Percentiles rank a stretch among this genome's conserved stretches.
These are phyloP conservation scores for Sclerospora graminicola DNA, from an alignment of 352 stramenopile species.

Conservation along the genomic window DNA sequence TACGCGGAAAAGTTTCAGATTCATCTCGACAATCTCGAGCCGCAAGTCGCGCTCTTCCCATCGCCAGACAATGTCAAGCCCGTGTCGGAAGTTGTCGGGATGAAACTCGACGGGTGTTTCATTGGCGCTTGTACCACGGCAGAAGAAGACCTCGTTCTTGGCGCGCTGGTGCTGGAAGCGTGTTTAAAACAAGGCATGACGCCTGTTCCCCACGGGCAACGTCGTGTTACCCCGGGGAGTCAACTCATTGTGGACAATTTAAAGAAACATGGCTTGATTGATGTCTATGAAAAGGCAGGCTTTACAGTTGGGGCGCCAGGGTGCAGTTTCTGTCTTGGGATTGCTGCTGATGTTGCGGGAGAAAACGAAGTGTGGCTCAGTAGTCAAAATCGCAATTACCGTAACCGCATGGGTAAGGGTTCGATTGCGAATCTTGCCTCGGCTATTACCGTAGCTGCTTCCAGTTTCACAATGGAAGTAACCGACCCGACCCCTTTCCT, in stretches of 20 bases:
- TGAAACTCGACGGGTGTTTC: constrained; percentile 75
- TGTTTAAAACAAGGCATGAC: constrained; percentile 41
- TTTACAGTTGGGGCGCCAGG: constrained; percentile 68
- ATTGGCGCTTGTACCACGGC: constrained; percentile 77
- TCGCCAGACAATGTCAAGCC: constrained; percentile 51
- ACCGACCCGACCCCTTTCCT: too few relatives aligned
- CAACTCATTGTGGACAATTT: constrained; percentile 49
- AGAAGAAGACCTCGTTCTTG: constrained; percentile 73
- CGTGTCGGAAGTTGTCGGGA: constrained; percentile 18
- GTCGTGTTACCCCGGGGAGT: constrained; percentile 65
- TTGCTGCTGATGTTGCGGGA: constrained; percentile 62
- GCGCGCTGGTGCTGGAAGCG: constrained; percentile 41
- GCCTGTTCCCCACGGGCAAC: constrained; percentile 19
- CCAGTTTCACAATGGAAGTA: constrained; percentile 73
- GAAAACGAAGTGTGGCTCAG: constrained; percentile 73
- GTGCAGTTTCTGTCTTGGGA: constrained; percentile 78
- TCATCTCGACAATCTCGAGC: constrained; percentile 42
- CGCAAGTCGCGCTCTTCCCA: constrained; percentile 62
- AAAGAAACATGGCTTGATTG: constrained; percentile 50
- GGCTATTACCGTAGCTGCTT: constrained; percentile 56
- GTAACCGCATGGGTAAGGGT: constrained; percentile 78
- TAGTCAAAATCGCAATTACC: constrained; percentile 81
- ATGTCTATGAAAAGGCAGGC: constrained; percentile 69
- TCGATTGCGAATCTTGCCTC: constrained; percentile 69
- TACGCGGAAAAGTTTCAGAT: constrained; percentile 72